Evolutionary conservation across 306 rosid genomes (phyloP).

Genomic region (Sphenostylis stenocarpa): DNA sequence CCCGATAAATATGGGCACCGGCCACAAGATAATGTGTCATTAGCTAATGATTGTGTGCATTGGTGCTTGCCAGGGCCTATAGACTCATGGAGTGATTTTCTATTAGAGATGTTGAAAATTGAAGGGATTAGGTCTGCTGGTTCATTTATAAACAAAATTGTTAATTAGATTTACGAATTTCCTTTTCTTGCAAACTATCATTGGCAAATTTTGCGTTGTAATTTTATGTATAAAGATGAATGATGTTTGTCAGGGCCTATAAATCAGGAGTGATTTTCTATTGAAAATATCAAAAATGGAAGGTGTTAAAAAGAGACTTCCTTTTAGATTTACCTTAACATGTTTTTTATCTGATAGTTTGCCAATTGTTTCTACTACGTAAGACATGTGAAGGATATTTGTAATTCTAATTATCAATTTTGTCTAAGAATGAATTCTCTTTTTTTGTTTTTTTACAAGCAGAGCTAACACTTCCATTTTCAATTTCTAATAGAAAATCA

Average conservation of each 20-base stretch:
- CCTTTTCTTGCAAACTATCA: neutral
- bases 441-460: no score
- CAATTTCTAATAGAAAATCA: no score
- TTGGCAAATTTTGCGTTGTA: neutral
- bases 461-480: no score
- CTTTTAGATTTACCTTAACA: no score
- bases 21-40: constrained; percentile 57
- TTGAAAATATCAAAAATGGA: no score
- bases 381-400: no score
- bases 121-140: constrained; percentile 40
- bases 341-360: neutral
- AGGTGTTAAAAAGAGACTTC: no score
- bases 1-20: constrained; percentile 72
- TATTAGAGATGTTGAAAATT: constrained; percentile 64
- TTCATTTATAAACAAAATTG: neutral
- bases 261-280: no score
- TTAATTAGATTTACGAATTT: neutral
- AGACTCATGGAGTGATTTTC: constrained; percentile 69
- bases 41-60: constrained; percentile 75
- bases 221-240: neutral
- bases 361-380: neutral
- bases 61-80: constrained; percentile 87
- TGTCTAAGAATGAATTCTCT: no score
- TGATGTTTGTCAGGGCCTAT: neutral
- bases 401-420: no score